These are phyloP conservation scores for Myxozyma lipomycoides DNA, from an alignment of 805 yeast genomes.

Conservation along the genomic window DNA sequence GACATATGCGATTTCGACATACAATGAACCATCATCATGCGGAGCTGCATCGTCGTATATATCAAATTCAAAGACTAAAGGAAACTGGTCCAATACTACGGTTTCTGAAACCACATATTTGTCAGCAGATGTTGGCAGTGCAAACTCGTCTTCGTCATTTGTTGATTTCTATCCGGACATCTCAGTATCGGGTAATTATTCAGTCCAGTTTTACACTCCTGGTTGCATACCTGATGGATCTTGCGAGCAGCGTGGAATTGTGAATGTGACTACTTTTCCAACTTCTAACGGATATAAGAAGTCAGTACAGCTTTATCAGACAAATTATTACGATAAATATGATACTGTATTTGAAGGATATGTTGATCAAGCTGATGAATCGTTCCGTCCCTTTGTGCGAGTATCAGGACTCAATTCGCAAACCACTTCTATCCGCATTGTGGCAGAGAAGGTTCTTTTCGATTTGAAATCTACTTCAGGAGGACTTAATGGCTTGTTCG, in stretches of 20 bases:
- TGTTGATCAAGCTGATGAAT: constrained; percentile 42
- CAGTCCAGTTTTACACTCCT: constrained; percentile 74
- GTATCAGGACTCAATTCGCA: constrained; percentile 40
- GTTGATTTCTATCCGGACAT: constrained; percentile 58
- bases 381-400: constrained; percentile 45
- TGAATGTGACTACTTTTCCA: constrained; percentile 65
- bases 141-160: neutral
- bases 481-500: constrained; percentile 70
- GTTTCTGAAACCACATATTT: constrained; percentile 35
- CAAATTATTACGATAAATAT: constrained; percentile 73
- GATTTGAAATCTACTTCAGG: constrained; percentile 34
- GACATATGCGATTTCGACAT: constrained; percentile 69
- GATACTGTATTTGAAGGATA: constrained; percentile 73
- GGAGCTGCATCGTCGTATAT: constrained; percentile 33
- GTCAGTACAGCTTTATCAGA: constrained; percentile 63
- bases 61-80: constrained; percentile 36
- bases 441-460: constrained; percentile 24
- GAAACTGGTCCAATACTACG: constrained; percentile 32
- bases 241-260: constrained; percentile 68
- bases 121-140: constrained; percentile 31
- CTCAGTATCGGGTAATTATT: constrained; percentile 67
- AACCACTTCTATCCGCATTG: constrained; percentile 28
- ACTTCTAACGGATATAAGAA: constrained; percentile 42
- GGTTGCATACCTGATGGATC: constrained; percentile 71
- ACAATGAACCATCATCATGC: constrained; percentile 64